Conservation (phyloP, 1,284 basidiomycete species). For the Coriolopsis trogii region DNA sequence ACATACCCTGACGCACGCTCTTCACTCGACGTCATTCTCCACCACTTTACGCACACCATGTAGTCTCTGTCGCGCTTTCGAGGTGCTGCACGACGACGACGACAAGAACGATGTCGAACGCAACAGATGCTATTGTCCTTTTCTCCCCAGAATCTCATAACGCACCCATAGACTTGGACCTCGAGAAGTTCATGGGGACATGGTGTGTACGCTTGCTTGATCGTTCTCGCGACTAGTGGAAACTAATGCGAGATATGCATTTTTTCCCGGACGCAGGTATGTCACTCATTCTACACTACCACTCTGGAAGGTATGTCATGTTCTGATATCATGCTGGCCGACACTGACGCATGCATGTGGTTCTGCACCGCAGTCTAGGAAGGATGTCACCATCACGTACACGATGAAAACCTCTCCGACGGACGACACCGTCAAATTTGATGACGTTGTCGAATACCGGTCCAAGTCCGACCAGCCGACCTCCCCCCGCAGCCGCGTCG, state of each 20-base stretch:
- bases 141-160: constrained; percentile 12
- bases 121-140: constrained; percentile 5
- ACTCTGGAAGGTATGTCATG: constrained; percentile 45
- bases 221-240: too few relatives aligned
- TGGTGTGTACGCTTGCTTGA: too few relatives aligned
- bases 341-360: not conserved
- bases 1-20: too few relatives aligned
- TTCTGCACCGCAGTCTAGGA: constrained; percentile 36
- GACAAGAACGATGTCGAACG: not conserved
- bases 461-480: constrained; percentile 29
- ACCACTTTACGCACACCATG: too few relatives aligned
- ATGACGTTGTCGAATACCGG: constrained; percentile 44
- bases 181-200: constrained; percentile 47
- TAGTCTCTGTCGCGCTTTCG: too few relatives aligned
- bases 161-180: constrained; percentile 18
- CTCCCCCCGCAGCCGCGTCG: constrained; percentile 35
- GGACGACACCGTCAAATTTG: constrained; percentile 34
- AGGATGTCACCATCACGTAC: constrained; percentile 51
- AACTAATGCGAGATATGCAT: too few relatives aligned
- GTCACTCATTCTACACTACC: constrained; percentile 49
- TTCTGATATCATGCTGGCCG: not conserved
- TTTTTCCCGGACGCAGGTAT: constrained; percentile 36
- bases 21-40: too few relatives aligned
- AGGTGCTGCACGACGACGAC: not conserved
- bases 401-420: constrained; percentile 21